Base-by-base conservation (phyloP, 768 basidiomycete species). In the Lactifluus rugatus region DNA sequence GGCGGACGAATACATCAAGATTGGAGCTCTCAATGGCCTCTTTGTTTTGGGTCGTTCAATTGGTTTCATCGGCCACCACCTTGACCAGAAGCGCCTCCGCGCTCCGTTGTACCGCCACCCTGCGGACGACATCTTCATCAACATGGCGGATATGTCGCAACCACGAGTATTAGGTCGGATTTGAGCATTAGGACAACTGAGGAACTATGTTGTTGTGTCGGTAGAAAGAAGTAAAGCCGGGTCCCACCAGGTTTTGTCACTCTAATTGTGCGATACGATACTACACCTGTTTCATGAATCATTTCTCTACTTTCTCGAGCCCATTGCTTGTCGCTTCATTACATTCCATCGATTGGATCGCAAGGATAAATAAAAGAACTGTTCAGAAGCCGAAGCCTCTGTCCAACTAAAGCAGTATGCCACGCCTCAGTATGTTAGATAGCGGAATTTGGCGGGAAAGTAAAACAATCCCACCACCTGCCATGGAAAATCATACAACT, bases 21-120 rank as follows among this genome's bases (percentile, higher is more conserved):
- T 93, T 62, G 93, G 93, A 53, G 89, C 89, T 3, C 81, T 99
- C 57, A 98, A 97, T 70, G 95, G 94, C 57, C 79, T 99, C 58
- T 98, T 98, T 75, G 95, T 99, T 47, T 85, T 97, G 54, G 95
- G 95, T 48, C 90, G 95, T 64, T 92, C 89, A 71, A 96, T 96
- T 71, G 95, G 94, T 64, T 96, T 98, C 82, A 93, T 95, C 67
- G 93, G 93, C 41, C 92, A 91, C 76, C 90, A 90, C 70, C 83
- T 93, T 49, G 95, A 98, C 77, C 95, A 98, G 81, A 94, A 93
- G 81, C 82, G 93, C 65, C 82, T 95, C 69, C 84, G 87, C 61
- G 91, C 91, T 37, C 90, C 91, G 45, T 78, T 97, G 53, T 95
- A 97, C 82, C 85, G 93, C 64, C 91, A 90, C 74, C 93, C 93